Base-by-base conservation (phyloP, 2,329 filamentous ascomycete species). In the Coleophoma crateriformis region DNA sequence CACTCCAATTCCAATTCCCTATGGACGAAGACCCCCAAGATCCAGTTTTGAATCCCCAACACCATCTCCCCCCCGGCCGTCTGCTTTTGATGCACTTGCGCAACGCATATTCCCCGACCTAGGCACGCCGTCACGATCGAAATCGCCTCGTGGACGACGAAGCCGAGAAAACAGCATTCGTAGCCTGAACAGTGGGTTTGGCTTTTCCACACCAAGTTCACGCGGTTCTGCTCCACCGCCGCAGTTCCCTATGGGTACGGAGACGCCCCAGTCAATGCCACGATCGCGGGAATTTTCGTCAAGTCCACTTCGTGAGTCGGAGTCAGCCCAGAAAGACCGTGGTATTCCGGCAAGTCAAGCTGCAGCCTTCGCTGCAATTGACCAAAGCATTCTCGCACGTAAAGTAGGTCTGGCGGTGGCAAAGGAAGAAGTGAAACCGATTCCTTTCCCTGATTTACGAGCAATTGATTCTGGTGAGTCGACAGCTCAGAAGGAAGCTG, bases 291-390 rank as follows among this genome's bases (percentile, higher is more conserved):
- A 53, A n/a, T 58, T 60, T 51, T 62, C 59, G 13, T 49, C 57
- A 3, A 59, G 55, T 48, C 57, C 59, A 13, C 46, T 60, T 11
- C 49, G 56, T 20, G 54, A 52, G 33, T 39, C 20, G 3, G 50
- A 54, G 32, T 47, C 48, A 5, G 39, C 35, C 14, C 17, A 45
- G 3, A 34, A 45, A n/a, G 19, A 44, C 7, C 54, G 48, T 14
- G 53, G 49, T n/a, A 50, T 61, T 10, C 55, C 55, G 17, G 56
- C 58, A 15, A 77, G 73, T 53, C 80, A 84, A 58, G 71, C 72
- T 38, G 78, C 78, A 8, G 79, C 79, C 0, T 85, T 84, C 64
- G 76, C 79, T n/a, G 81, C 79, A 2, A 72, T 84, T 19, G 82
- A 85, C 50, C 81, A 84, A 61, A 77, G 75, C 44, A 84, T 84